Base-by-base conservation (phyloP, 1,284 basidiomycete species). In the Ustilago sp. region DNA sequence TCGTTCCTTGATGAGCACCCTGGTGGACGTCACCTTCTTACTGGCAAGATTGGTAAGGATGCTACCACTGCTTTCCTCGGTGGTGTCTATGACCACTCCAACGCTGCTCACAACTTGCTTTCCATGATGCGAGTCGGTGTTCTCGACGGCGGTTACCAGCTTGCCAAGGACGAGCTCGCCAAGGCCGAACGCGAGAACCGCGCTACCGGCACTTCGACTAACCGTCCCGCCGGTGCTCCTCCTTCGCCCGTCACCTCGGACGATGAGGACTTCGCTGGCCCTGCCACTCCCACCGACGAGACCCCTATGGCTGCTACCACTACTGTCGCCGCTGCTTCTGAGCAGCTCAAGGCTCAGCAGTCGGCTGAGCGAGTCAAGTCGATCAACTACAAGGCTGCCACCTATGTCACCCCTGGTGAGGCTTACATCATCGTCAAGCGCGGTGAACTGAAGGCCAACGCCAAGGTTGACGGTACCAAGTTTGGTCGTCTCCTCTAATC, bases 51-150 rank as follows among this genome's bases (percentile, higher is more conserved):
- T 43, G 84, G 84, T 59, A 81, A 81, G 72, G 84, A 85, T 50
- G 83, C 83, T 23, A 83, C 84, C 48, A 81, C 81, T 39, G 83
- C 84, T 15, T 85, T 85, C 80, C 67, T 79, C 23, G 84, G 84
- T 23, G 84, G 84, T 61, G 73, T 85, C 5, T 85, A 85, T 63
- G 83, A 84, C 68, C 84, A 85, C 70, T 80, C 80, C 19, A 83
- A 85, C 57, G 84, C 83, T 23, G 84, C 84, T 4, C 82, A 84
- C 74, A 85, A 85, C 63, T 61, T 85, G 41, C 77, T 85, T 52
- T 77, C 79, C 8, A 84, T 82, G 81, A 84, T 85, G 84, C 79
- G 84, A 13, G 82, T 85, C 19, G 84, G 84, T 70, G 84, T 85
- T 9, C 71, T 85, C 19, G 82, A 84, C 41, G 84, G 84, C 31